Percentiles rank a stretch among this genome's conserved stretches.
These are phyloP conservation scores for Cutaneotrichosporon sp. DNA, from an alignment of 1,284 basidiomycete species.

Conservation along the genomic window DNA sequence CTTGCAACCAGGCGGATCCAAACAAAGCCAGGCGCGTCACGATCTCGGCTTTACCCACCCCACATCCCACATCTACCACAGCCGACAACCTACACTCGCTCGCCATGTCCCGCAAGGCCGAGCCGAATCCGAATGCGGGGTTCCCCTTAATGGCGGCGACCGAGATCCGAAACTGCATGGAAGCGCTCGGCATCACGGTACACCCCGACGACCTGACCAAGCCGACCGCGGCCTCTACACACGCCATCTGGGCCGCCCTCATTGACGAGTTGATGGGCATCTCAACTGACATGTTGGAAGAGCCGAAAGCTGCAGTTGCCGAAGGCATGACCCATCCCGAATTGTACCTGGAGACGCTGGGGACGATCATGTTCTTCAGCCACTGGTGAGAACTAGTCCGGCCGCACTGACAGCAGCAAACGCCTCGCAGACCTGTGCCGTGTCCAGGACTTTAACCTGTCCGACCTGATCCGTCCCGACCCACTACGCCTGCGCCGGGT, in stretches of 20 bases:
- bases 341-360: slow-evolving; percentile 61
- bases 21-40: slow-evolving; percentile 10
- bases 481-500: slow-evolving; percentile 67
- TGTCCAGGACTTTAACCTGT: slow-evolving; percentile 71
- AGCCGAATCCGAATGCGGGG: slow-evolving; percentile 24
- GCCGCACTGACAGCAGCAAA: slow-evolving; percentile 50
- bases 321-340: slow-evolving; percentile 58
- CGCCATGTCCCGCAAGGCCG: slow-evolving; percentile 24
- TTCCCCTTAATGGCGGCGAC: slow-evolving; percentile 41
- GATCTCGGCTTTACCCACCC: neutral
- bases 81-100: neutral
- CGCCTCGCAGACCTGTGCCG: slow-evolving; percentile 68
- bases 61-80: neutral
- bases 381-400: slow-evolving; percentile 62
- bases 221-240: slow-evolving; percentile 67
- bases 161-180: slow-evolving; percentile 38
- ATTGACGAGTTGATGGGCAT: slow-evolving; percentile 69
- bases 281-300: slow-evolving; percentile 61
- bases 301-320: slow-evolving; percentile 62
- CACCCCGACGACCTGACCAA: slow-evolving; percentile 67
- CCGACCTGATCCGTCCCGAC: slow-evolving; percentile 71
- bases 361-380: slow-evolving; percentile 63
- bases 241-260: slow-evolving; percentile 56
- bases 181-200: slow-evolving; percentile 53
- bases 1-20: slow-evolving; percentile 6